phyloP scores from a whole-genome alignment of 78 protist species.

The Pigoraptor vietnamica region DNA sequence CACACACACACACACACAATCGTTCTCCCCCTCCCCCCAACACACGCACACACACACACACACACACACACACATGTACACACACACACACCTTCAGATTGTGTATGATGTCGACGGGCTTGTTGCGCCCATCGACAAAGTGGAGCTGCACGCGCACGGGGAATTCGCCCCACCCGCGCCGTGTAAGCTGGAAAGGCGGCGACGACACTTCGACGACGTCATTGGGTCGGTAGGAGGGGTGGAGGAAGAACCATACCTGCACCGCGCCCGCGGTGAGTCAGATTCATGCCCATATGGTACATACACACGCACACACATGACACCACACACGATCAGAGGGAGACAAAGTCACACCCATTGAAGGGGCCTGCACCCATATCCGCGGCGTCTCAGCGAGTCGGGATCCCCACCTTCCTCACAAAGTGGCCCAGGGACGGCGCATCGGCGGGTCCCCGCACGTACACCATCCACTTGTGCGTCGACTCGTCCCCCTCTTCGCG shows the following conservation, averaged over 20 bases:
- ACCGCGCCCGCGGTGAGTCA: conserved; percentile 33
- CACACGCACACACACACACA: too few species aligned
- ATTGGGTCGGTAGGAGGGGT: conserved; percentile 54
- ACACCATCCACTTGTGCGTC: conserved; percentile 23
- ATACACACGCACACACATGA: too few species aligned
- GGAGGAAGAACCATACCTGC: conserved; percentile 42
- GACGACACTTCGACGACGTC: conserved; percentile 35
- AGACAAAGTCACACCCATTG: too few species aligned
- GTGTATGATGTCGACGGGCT: conserved; percentile 57
- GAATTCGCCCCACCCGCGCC: conserved; percentile 72
- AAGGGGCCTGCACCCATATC: too few species aligned
- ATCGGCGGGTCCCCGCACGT: background rate
- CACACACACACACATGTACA: too few species aligned
- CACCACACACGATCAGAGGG: too few species aligned
- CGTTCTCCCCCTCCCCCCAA: too few species aligned
- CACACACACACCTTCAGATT: too few species aligned
- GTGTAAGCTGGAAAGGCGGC: conserved; percentile 47
- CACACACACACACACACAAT: too few species aligned
- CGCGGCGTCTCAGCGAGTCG: too few species aligned
- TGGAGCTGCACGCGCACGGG: conserved; percentile 47
- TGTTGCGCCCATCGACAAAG: conserved; percentile 50
- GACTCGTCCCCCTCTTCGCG: background rate
- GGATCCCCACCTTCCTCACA: background rate
- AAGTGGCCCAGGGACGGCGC: background rate
- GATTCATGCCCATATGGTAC: conserved; percentile 15